Conservation (phyloP, 176 grass and related monocot genomes). For the Musa acuminata region DNA sequence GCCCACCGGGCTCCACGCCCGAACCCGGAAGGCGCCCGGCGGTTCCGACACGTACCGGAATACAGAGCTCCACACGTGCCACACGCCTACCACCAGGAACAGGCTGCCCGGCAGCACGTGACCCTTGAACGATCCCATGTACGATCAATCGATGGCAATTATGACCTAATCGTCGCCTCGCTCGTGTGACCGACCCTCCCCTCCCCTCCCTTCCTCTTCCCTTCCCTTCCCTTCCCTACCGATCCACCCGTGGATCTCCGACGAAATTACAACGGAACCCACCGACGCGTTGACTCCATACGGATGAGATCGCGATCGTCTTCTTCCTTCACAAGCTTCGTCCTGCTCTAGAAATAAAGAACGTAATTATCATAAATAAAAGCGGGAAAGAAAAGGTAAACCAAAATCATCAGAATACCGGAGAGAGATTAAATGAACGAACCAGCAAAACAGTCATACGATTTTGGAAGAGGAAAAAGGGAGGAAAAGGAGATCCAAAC, state of each 20-base stretch:
- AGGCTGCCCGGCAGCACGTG: slow-evolving; percentile 81
- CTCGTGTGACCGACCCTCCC: neutral
- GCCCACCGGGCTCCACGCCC: slow-evolving; percentile 46
- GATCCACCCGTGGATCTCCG: neutral
- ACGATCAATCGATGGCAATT: neutral
- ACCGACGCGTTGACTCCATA: neutral
- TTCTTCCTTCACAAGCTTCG: neutral
- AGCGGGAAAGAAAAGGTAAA: neutral
- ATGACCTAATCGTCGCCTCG: neutral
- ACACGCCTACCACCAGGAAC: slow-evolving; percentile 54
- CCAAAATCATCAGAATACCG: neutral
- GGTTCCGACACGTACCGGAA: slow-evolving; percentile 48
- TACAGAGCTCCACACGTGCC: slow-evolving; percentile 55
- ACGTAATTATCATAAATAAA: too few relatives aligned
- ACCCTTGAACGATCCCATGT: slow-evolving; percentile 85
- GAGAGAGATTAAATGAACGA: neutral
- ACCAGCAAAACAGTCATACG: neutral
- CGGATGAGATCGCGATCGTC: neutral
- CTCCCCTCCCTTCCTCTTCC: neutral
- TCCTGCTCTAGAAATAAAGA: neutral
- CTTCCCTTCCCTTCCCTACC: neutral
- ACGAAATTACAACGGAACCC: neutral
- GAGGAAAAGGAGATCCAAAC: neutral
- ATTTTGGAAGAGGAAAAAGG: neutral
- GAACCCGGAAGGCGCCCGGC: slow-evolving; percentile 37